Evolutionary conservation across 1,284 basidiomycete genomes (phyloP), one percentile per base, ranked within the genome.

Genomic region (Cerioporus squamosus): DNA sequence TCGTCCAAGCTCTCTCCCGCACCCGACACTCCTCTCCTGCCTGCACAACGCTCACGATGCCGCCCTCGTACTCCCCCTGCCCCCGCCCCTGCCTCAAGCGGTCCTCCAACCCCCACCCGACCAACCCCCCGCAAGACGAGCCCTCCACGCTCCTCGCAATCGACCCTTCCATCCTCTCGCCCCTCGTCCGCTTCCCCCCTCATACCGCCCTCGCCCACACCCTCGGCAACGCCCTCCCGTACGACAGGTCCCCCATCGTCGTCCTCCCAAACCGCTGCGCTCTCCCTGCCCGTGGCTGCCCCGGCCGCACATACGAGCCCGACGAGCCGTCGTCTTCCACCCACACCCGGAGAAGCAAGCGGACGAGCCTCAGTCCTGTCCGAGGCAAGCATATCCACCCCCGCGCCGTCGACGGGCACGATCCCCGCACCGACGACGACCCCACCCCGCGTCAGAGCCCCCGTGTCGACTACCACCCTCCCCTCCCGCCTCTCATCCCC

Each of bases 201-300:
- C 80, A 81, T 18, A 77, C 85, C 4, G 69, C 78, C 6, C 79
- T 89, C 60, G 79, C 83, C 14, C 76, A 81, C 59, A 86, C 82
- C 43, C 85, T 83, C 69, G 63, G 63, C 55, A 68, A 74, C 36
- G 85, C 81, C 33, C 70, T 87, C 75, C 82, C 84, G n/a, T 90
- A 90, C 73, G 87, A 90, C 77, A 85, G 88, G 63, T 82, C 85
- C n/a, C 87, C 87, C 62, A 88, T 89, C 70, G 77, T 85, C 69
- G 87, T 90, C 61, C 62, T 77, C 23, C 84, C 82, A 46, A 90
- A 90, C 68, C 70, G 76, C 52, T 89, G 87, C 68, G 85, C 85
- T 18, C 79, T 90, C 26, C 88, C 88, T 46, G 87, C 83, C 63
- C 84, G 88, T 57, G 87, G 87, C 36, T 88, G 86, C 69, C 86